Evolutionary conservation across 768 basidiomycete species (phyloP).

Genomic region (Tricholomella constricta): DNA sequence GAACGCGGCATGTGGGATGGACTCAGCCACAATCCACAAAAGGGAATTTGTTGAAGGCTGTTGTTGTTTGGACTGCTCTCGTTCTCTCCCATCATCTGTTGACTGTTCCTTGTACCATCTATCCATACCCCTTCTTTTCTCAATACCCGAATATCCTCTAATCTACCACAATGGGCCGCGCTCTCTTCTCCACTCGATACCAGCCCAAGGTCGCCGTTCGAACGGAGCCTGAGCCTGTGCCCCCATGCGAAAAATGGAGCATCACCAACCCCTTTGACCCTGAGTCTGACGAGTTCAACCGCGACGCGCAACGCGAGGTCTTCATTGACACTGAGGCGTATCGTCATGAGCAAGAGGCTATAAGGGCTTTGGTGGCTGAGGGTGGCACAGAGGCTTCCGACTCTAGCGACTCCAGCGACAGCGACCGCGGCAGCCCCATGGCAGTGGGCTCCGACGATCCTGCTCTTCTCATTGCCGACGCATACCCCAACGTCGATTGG

Average conservation of each 20-base stretch:
- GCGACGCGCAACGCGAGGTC: slow-evolving; percentile 64
- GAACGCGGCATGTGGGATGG: slow-evolving; percentile 1
- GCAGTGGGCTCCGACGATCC: slow-evolving; percentile 45
- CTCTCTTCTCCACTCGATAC: slow-evolving; percentile 55
- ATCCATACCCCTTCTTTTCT: slow-evolving; percentile 21
- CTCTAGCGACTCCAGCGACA: slow-evolving; percentile 45
- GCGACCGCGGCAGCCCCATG: slow-evolving; percentile 52
- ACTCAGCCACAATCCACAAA: slow-evolving; percentile 3
- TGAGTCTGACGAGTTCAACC: slow-evolving; percentile 78
- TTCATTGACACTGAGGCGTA: slow-evolving; percentile 51
- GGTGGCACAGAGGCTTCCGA: slow-evolving; percentile 34
- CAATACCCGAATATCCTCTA: slow-evolving; percentile 25
- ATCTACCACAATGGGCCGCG: slow-evolving; percentile 52
- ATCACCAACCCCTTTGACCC: slow-evolving; percentile 72
- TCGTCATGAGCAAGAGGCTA: slow-evolving; percentile 31
- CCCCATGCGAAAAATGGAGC: slow-evolving; percentile 60
- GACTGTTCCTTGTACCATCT: slow-evolving; percentile 18
- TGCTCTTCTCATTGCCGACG: slow-evolving; percentile 38
- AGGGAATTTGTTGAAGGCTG: slow-evolving; percentile 17
- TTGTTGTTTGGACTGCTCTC: slow-evolving; percentile 14
- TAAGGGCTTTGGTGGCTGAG: slow-evolving; percentile 27
- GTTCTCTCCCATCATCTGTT: slow-evolving; percentile 14
- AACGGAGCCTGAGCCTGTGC: slow-evolving; percentile 44
- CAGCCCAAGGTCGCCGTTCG: slow-evolving; percentile 40
- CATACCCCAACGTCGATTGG: slow-evolving; percentile 32